Evolutionary conservation across 2,329 filamentous ascomycete species (phyloP).

Genomic region (Stemphylium beticola): DNA sequence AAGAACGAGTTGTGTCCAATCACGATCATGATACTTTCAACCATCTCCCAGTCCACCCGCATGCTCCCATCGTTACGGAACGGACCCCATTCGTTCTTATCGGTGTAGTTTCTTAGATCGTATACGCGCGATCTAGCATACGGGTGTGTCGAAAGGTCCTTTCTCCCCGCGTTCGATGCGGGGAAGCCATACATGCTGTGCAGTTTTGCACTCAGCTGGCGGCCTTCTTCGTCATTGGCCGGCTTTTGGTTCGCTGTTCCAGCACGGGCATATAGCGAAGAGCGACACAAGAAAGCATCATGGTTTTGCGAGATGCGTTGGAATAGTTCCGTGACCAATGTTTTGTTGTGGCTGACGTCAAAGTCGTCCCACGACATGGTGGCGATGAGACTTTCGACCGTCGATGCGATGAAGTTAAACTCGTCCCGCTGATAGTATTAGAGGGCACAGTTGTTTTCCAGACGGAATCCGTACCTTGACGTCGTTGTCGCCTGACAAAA

Average conservation of each 20-base stretch:
- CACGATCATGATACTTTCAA: slow-evolving; percentile 76
- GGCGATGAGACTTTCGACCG: slow-evolving; percentile 48
- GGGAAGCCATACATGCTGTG: slow-evolving; percentile 73
- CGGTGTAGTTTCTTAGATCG: slow-evolving; percentile 72
- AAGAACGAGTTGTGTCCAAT: slow-evolving; percentile 63
- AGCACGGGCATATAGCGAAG: slow-evolving; percentile 62
- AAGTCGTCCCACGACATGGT: slow-evolving; percentile 48
- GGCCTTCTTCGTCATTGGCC: slow-evolving; percentile 52
- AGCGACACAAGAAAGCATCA: slow-evolving; percentile 67
- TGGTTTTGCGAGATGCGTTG: slow-evolving; percentile 57
- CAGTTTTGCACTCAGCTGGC: slow-evolving; percentile 72
- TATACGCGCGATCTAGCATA: slow-evolving; percentile 74
- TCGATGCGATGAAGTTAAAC: slow-evolving; percentile 47
- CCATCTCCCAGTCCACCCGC: slow-evolving; percentile 78
- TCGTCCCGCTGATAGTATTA: slow-evolving; percentile 31
- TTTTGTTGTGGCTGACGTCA: slow-evolving; percentile 55
- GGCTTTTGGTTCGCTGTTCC: slow-evolving; percentile 52
- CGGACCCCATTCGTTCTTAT: slow-evolving; percentile 70
- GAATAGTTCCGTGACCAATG: slow-evolving; percentile 50
- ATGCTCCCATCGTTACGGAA: slow-evolving; percentile 69
- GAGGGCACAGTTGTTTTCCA: neutral
- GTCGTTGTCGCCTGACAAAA: slow-evolving; percentile 50
- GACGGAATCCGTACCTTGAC: slow-evolving; percentile 45
- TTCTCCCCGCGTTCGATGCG: slow-evolving; percentile 46
- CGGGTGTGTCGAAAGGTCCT: slow-evolving; percentile 56